phyloP scores from a whole-genome alignment of 352 stramenopile genomes.

The Globisporangium megalacanthum region DNA sequence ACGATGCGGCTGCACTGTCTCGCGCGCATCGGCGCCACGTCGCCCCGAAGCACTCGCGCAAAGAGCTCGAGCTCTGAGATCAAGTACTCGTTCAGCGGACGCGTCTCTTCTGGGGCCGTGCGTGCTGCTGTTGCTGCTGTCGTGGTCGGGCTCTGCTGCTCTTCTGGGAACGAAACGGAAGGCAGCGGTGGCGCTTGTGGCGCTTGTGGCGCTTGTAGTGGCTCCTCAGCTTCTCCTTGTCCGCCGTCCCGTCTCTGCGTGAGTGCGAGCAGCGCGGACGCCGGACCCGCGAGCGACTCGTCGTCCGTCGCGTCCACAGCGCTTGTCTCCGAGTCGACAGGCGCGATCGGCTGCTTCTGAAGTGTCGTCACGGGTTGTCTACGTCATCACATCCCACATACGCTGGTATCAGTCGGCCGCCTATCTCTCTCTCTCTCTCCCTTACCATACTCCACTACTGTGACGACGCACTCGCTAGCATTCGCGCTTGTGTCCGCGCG shows the following conservation, averaged over 20 bases:
- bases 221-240: not conserved
- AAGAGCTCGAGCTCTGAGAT: slow-evolving; percentile 45
- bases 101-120: slow-evolving; percentile 25
- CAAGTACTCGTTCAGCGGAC: slow-evolving; percentile 44
- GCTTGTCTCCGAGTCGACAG: not conserved
- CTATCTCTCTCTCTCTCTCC: too few relatives aligned
- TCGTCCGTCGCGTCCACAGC: not conserved
- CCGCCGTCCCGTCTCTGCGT: not conserved
- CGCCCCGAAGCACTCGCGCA: slow-evolving; percentile 23
- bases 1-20: slow-evolving; percentile 19
- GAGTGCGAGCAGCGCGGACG: not conserved
- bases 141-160: too few relatives aligned
- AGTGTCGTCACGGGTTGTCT: not conserved
- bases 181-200: not conserved
- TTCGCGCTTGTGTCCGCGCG: not conserved
- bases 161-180: too few relatives aligned
- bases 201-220: not conserved
- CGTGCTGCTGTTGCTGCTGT: not conserved
- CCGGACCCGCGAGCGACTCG: not conserved
- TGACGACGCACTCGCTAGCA: not conserved
- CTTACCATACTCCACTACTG: not conserved
- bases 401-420: not conserved
- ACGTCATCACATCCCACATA: not conserved
- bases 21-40: not conserved
- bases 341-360: not conserved